Conservation (phyloP, 345 rosid genomes). For the Hibiscus mutabilis region DNA sequence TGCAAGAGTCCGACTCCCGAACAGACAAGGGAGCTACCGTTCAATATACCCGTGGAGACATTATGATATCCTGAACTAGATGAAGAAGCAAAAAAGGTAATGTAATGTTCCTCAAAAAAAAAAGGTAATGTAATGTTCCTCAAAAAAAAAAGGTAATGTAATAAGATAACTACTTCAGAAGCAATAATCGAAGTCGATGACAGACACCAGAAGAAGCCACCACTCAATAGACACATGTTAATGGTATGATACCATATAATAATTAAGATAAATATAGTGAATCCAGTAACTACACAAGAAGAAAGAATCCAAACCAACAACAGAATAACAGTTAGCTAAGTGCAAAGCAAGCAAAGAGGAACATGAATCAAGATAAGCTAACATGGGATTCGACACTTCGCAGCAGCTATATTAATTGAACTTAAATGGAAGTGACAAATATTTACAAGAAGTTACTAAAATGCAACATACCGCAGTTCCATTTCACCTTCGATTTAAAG, state of each 20-base stretch:
- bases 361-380: neutral
- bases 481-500: conserved; percentile 75
- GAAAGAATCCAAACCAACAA: neutral
- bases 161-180: neutral
- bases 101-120: no score
- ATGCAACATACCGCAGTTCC: conserved; percentile 84
- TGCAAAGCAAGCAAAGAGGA: neutral
- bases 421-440: neutral
- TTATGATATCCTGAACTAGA: neutral
- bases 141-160: neutral
- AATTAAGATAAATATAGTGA: neutral
- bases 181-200: neutral
- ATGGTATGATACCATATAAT: neutral
- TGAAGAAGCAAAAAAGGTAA: neutral
- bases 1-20: neutral
- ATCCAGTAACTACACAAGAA: neutral
- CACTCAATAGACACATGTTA: neutral
- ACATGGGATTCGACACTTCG: neutral
- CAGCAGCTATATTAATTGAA: neutral
- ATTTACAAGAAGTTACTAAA: neutral
- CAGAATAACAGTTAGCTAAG: neutral
- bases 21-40: neutral
- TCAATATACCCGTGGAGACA: neutral
- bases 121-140: no score
- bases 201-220: neutral